Evolutionary conservation across 139 green algal genomes (phyloP), one percentile per base, ranked within the genome.

Genomic region (Coelastrella sp.): DNA sequence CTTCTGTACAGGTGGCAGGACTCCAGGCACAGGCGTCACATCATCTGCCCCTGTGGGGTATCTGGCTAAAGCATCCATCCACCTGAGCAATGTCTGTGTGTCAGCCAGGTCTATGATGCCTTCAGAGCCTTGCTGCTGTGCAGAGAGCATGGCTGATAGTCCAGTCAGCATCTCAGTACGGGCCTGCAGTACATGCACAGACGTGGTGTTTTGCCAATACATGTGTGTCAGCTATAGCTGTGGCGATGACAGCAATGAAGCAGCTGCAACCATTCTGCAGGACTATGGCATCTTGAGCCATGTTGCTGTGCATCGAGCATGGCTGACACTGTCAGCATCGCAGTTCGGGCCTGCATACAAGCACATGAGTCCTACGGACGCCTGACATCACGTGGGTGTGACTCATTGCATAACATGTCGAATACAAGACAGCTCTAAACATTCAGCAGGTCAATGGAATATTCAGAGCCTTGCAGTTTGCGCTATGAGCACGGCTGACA

Each of bases 41-140:
- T 98, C 97, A 54, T 96, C 94, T 11, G 93, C 66, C 6, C 92
- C 93, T 10, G 92, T 90, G 0, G 97, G 97, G 85, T 97, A 94
- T 7, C 94, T 86, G 3, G 92, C 94, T 13, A 99, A 94, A 59
- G 91, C 91, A 58, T 97, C 94, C 23, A 98, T 77, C 95, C 97
- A 98, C 0, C 86, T 19, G 22, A 97, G 94, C 54, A 97, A 58
- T 14, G 73, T 22, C 74, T 79, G 65, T 16, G 73, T 73, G 89
- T 89, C 89, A 56, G 85, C 80, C 22, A 84, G 58, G 58, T 90
- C 78, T 20, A 89, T 73, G 7, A 95, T 92, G 79, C 96, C 95
- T 14, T 92, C 85, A 3, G 90, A 82, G 23, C 93, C 47, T 58
- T 91, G 88, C 68, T 54, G 88, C 32, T 19, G 56, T 16, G 56